These are phyloP conservation scores for Suillus spraguei DNA, from an alignment of 768 basidiomycete genomes.

Conservation along the genomic window DNA sequence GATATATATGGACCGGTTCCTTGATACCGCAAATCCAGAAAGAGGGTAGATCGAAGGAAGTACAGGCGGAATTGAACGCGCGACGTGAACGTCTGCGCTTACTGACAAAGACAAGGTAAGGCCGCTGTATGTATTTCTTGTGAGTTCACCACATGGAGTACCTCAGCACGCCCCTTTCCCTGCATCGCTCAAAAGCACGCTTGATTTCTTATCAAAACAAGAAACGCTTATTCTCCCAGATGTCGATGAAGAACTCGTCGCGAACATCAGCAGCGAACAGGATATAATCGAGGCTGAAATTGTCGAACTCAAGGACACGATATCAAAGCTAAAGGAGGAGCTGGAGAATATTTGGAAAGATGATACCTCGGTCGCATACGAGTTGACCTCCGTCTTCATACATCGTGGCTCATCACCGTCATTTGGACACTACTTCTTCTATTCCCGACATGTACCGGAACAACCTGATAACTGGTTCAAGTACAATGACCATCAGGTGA, in stretches of 20 bases:
- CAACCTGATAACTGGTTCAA: constrained; percentile 90
- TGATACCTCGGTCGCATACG: constrained; percentile 71
- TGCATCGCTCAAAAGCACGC: constrained; percentile 55
- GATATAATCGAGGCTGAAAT: constrained; percentile 56
- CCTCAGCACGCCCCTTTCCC: constrained; percentile 62
- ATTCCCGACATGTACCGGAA: constrained; percentile 83
- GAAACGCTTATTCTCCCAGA: constrained; percentile 45
- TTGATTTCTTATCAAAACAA: constrained; percentile 59
- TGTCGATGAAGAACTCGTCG: constrained; percentile 62
- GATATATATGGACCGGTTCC: constrained; percentile 89
- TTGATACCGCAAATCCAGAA: constrained; percentile 73
- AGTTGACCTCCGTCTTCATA: constrained; percentile 93
- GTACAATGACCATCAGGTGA: constrained; percentile 91
- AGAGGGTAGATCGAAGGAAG: constrained; percentile 70
- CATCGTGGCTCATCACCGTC: constrained; percentile 88
- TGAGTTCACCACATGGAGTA: constrained; percentile 4
- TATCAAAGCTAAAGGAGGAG: constrained; percentile 60
- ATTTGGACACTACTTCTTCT: constrained; percentile 96
- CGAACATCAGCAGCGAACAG: constrained; percentile 56
- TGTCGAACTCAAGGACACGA: constrained; percentile 50
- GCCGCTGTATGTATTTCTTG: neutral
- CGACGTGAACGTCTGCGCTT: constrained; percentile 69
- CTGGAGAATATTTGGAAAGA: constrained; percentile 78
- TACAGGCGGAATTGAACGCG: constrained; percentile 65
- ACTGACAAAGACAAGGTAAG: constrained; percentile 72